Percentiles rank a stretch among this genome's conserved stretches.
Evolutionary conservation across 164 flowering plant genomes (phyloP).

Genomic region (Houttuynia cordata): DNA sequence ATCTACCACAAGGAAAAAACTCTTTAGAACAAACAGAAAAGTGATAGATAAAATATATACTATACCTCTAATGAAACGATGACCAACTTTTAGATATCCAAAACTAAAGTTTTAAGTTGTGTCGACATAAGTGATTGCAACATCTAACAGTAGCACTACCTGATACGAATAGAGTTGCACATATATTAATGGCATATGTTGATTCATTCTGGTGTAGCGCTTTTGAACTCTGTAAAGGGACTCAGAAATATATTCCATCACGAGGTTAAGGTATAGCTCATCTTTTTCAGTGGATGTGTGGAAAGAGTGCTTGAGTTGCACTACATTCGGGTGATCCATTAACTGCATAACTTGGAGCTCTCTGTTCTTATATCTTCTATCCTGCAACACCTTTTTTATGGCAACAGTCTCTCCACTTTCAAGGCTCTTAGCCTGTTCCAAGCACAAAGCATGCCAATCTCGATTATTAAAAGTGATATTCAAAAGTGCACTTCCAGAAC

Average conservation of each 20-base stretch:
- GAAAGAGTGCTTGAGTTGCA: conserved; percentile 72
- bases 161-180: conserved; percentile 86
- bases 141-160: conserved; percentile 25
- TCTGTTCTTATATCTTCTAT: conserved; percentile 95
- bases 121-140: too few species aligned
- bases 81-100: too few species aligned
- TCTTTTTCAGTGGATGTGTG: conserved; percentile 84
- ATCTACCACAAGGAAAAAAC: conserved; percentile 36
- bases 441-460: neutral
- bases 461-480: neutral
- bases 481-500: too few species aligned
- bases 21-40: neutral
- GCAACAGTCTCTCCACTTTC: conserved; percentile 90
- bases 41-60: too few species aligned
- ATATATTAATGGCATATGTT: conserved; percentile 60
- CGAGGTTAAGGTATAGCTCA: conserved; percentile 88
- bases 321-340: conserved; percentile 79
- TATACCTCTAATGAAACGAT: too few species aligned
- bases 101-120: too few species aligned
- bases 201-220: conserved; percentile 66
- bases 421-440: conserved; percentile 72
- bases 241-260: conserved; percentile 80
- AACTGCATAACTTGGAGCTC: conserved; percentile 88
- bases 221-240: conserved; percentile 71
- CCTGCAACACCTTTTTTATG: conserved; percentile 95